Evolutionary conservation across 2,329 filamentous ascomycete species (phyloP).

Genomic region (Sporothrix variecibatus): DNA sequence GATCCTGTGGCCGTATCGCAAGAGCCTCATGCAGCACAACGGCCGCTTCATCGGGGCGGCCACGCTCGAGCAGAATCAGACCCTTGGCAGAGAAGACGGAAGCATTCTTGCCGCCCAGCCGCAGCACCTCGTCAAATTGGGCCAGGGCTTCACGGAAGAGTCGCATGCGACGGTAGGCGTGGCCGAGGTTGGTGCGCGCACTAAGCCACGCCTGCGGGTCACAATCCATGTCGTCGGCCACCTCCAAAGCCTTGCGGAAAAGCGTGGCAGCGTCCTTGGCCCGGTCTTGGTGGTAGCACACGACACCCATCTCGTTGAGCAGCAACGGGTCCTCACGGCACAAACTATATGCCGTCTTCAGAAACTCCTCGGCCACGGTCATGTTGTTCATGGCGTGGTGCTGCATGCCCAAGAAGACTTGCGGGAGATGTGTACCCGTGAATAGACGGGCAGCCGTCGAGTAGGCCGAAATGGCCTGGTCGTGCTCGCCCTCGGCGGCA

Average conservation of each 20-base stretch:
- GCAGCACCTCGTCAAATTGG: constrained; percentile 84
- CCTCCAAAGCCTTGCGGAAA: constrained; percentile 74
- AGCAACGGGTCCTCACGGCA: constrained; percentile 86
- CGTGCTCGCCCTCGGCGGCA: constrained; percentile 94
- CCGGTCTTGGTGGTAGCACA: constrained; percentile 89
- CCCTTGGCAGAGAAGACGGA: constrained; percentile 81
- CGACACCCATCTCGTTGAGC: constrained; percentile 92
- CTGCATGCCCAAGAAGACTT: constrained; percentile 97
- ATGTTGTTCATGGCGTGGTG: constrained; percentile 96
- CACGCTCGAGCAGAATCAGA: constrained; percentile 77
- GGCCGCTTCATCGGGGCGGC: constrained; percentile 73
- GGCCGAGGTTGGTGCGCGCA: constrained; percentile 84
- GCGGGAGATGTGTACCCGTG: constrained; percentile 93
- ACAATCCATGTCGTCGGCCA: constrained; percentile 79
- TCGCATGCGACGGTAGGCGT: constrained; percentile 75
- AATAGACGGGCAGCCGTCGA: constrained; percentile 92
- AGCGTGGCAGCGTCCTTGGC: constrained; percentile 73
- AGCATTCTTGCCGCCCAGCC: constrained; percentile 77
- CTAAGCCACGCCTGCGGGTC: constrained; percentile 81
- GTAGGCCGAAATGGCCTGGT: constrained; percentile 97
- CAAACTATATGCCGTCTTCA: constrained; percentile 81
- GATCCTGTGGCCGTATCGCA: constrained; percentile 75
- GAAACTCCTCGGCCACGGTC: constrained; percentile 88
- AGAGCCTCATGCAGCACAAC: constrained; percentile 82
- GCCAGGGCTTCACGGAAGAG: constrained; percentile 70